These are phyloP conservation scores for Erythrobasidium hasegawianum DNA, from an alignment of 1,284 basidiomycete species.

Conservation along the genomic window DNA sequence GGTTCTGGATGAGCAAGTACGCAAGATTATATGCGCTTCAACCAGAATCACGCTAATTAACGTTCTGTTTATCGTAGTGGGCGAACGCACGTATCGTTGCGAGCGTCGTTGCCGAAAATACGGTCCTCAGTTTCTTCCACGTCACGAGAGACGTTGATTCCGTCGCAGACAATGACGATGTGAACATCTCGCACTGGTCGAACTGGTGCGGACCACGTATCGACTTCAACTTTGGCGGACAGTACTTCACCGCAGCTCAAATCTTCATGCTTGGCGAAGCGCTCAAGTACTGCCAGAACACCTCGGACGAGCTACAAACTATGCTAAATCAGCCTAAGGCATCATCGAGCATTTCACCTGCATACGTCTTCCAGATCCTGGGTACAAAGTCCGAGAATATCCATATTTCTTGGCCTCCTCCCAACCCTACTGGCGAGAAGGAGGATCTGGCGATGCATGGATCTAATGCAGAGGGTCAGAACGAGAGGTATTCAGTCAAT, in stretches of 20 bases:
- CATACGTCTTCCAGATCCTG: constrained; percentile 76
- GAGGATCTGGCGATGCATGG: constrained; percentile 23
- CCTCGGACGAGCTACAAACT: constrained; percentile 38
- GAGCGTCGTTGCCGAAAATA: constrained; percentile 79
- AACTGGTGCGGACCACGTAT: constrained; percentile 75
- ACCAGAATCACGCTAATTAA: background rate
- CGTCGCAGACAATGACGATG: constrained; percentile 72
- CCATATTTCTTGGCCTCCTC: constrained; percentile 80
- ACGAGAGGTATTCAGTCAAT: constrained; percentile 67
- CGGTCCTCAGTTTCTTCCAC: constrained; percentile 93
- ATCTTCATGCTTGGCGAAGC: constrained; percentile 35
- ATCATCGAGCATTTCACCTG: constrained; percentile 43
- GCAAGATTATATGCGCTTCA: background rate
- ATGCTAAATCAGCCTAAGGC: constrained; percentile 33
- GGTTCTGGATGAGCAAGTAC: constrained; percentile 34
- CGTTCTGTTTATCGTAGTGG: constrained; percentile 57
- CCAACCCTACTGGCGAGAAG: constrained; percentile 34
- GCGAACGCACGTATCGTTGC: constrained; percentile 87
- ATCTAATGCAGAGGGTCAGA: constrained; percentile 40
- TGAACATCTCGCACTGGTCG: constrained; percentile 73
- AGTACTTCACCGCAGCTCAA: constrained; percentile 36
- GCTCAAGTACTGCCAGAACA: constrained; percentile 39
- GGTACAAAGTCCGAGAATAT: constrained; percentile 57
- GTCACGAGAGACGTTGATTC: constrained; percentile 56
- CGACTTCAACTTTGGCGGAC: constrained; percentile 32